phyloP scores from a whole-genome alignment of 1,139 yeast genomes.

The Nadsonia commutata region DNA sequence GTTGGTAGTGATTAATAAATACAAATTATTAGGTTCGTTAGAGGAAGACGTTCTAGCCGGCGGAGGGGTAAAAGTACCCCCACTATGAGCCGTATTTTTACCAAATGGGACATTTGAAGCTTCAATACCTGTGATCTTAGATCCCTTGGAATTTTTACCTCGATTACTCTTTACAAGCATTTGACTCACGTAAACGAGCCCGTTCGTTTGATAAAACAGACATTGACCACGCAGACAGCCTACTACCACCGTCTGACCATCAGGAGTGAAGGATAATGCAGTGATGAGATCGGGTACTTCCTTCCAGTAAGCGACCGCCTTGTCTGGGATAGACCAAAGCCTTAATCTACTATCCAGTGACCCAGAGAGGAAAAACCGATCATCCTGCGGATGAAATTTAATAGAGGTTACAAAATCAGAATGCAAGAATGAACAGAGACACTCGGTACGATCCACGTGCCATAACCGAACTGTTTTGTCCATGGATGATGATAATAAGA shows the following conservation, averaged over 20 bases:
- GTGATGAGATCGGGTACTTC: slow-evolving; percentile 41
- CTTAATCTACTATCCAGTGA: slow-evolving; percentile 68
- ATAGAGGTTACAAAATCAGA: slow-evolving; percentile 75
- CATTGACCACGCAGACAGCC: slow-evolving; percentile 78
- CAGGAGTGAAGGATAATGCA: slow-evolving; percentile 56
- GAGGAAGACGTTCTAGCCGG: slow-evolving; percentile 4
- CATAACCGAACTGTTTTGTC: slow-evolving; percentile 73
- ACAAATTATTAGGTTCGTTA: slow-evolving; percentile 12
- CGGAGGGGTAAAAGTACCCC: slow-evolving; percentile 9
- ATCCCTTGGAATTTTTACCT: slow-evolving; percentile 20
- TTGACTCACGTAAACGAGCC: slow-evolving; percentile 38
- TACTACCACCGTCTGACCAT: slow-evolving; percentile 48
- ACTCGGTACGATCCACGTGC: slow-evolving; percentile 59
- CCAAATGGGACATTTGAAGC: slow-evolving; percentile 33
- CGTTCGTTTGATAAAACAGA: slow-evolving; percentile 48
- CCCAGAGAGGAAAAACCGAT: slow-evolving; percentile 74
- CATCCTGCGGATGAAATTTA: slow-evolving; percentile 75
- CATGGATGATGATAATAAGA: slow-evolving; percentile 68
- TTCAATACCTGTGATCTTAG: slow-evolving; percentile 24
- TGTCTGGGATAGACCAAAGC: slow-evolving; percentile 75
- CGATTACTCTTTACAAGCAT: slow-evolving; percentile 38
- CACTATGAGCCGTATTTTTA: slow-evolving; percentile 23
- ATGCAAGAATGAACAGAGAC: slow-evolving; percentile 54
- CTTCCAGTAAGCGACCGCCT: slow-evolving; percentile 34
- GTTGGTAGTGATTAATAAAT: slow-evolving; percentile 40